These are phyloP conservation scores for Aphanocladium album DNA, from an alignment of 2,329 filamentous ascomycete genomes.

Conservation along the genomic window DNA sequence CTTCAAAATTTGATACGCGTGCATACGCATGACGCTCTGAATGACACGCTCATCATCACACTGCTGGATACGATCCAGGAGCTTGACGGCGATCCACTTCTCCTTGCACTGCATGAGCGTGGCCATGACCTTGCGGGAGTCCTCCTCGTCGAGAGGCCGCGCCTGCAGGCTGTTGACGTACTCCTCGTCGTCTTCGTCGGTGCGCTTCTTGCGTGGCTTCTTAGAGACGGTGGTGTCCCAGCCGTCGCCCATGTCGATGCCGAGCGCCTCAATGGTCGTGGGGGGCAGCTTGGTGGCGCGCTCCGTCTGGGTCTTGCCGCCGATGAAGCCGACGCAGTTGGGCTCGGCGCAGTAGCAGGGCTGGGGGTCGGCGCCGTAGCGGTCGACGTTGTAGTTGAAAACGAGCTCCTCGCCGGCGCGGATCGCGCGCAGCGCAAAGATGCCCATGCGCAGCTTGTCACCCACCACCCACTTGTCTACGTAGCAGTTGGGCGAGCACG, in stretches of 20 bases:
- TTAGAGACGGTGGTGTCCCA: conserved; percentile 90
- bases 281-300: conserved; percentile 86
- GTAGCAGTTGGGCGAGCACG: conserved; percentile 97
- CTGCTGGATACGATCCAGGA: conserved; percentile 81
- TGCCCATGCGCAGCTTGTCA: conserved; percentile 96
- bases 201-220: conserved; percentile 89
- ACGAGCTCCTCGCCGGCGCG: conserved; percentile 89
- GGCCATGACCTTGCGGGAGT: conserved; percentile 92
- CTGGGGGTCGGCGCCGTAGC: conserved; percentile 94
- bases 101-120: conserved; percentile 96
- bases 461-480: conserved; percentile 99
- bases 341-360: conserved; percentile 93
- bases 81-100: conserved; percentile 97
- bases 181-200: conserved; percentile 86
- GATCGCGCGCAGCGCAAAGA: conserved; percentile 84
- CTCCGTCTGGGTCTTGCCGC: conserved; percentile 95
- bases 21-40: conserved; percentile 88
- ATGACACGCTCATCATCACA: conserved; percentile 83
- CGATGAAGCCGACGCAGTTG: conserved; percentile 94
- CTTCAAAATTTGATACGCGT: conserved; percentile 93
- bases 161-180: conserved; percentile 87
- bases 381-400: conserved; percentile 99
- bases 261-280: conserved; percentile 88
- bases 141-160: conserved; percentile 72
- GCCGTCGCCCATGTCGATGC: conserved; percentile 85